Evolutionary conservation across 352 stramenopile genomes (phyloP), one percentile per base, ranked within the genome.

Genomic region (Globisporangium uncinulatum): DNA sequence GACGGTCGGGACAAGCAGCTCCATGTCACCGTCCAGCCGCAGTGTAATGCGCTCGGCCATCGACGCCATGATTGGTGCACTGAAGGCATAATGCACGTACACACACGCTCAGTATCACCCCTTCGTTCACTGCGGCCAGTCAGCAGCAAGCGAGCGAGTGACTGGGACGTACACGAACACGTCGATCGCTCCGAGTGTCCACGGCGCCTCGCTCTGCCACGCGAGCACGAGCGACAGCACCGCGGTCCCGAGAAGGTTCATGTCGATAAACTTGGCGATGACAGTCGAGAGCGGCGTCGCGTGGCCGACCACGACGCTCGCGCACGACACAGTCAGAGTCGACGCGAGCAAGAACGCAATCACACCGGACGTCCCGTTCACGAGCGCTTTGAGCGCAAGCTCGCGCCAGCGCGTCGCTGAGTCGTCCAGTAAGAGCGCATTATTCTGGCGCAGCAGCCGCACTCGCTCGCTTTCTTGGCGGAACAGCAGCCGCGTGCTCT

Each of bases 251-350:
- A 93, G 54, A 44, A 93, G 66, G 59, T 93, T 89, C 67, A 91
- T 91, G 70, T 93, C 83, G 46, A 93, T 93, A 34, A 89, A 89
- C 31, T 85, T 76, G 4, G 83, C 80, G 48, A 91, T 81, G 54
- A 86, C 78, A 1, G 66, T 63, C 11, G 74, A 52, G 5, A 93
- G 62, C 17, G 78, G 79, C 34, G 76, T 85, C 9, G 63, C 76
- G 39, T 89, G 79, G 6, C 83, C 83, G 9, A 93, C 83, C 2
- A 91, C 46, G 17, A 93, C 83, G 63, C 80, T 91, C 21, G 80
- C 83, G 59, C 79, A 90, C 5, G 83, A 93, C 6, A 93, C 83
- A 0, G 83, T 83, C 3, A 93, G 62, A 24, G 83, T 93, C 0
- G 83, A 91, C 9, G 80, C 88, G 13, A 93, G 65, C 51, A 93